Evolutionary conservation across 2,329 filamentous ascomycete genomes (phyloP), one percentile per base, ranked within the genome.

Genomic region (Penicillium sumatraense): DNA sequence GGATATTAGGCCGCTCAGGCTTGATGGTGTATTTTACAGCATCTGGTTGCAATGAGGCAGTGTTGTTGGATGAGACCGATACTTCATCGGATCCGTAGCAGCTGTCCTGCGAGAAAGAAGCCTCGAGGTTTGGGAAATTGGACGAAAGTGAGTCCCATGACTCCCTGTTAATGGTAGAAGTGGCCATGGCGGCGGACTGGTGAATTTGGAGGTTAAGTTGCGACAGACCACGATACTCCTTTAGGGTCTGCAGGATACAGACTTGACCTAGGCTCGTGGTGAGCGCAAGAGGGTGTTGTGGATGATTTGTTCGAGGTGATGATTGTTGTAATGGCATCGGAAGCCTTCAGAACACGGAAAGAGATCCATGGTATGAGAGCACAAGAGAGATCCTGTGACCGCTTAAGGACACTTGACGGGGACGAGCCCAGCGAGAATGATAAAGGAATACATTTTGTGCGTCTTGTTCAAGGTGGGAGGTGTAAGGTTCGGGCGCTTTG

Each of bases 91-190:
- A 75, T 45, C 67, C 70, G 60, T 74, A 75, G 48, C 70, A 73
- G 47, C 72, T 75, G 64, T 75, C 73, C 31, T 73, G 73, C 26
- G 71, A 73, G 23, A 73, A 58, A 13, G 72, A 74, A 29, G 71
- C 63, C 26, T 75, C 72, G n/a, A 74, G 65, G 21, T 68, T 63
- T 21, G 70, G 69, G 26, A 74, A 72, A 14, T 67, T 61, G 44
- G 73, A 72, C 18, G 72, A 72, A 45, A 73, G 64, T 47, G 72
- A 73, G 51, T 74, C 70, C 72, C 72, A 75, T 27, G 68, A 71
- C 55, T 66, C 66, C 56, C 63, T 65, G 57, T 66, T 64, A 51
- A 53, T 57, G 41, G 52, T 59, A 31, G 63, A 54, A 38, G 51
- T 54, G 51, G 65, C 66, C 71, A 74, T 74, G 49, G 57, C 38